Base-by-base conservation (phyloP, 495 filamentous ascomycete species). In the Podospora pseudocomata region DNA sequence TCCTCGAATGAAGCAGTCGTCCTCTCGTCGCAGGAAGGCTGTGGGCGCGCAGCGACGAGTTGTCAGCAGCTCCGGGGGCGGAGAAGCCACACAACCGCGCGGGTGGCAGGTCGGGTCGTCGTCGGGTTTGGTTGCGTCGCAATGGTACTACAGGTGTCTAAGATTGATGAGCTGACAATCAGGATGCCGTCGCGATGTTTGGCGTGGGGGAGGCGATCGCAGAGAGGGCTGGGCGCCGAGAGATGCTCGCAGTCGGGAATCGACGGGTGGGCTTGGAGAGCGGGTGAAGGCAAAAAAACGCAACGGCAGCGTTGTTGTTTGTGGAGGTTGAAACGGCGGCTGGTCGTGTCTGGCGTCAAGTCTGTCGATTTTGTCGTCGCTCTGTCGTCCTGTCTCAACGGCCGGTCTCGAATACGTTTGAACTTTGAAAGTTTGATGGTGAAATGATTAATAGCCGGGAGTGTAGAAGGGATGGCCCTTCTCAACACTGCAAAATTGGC, bases 171-270 rank as follows among this genome's bases (percentile, higher is more conserved):
- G 11, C 2, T 49, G 54, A 60, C 61, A 67, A 70, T 63, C 60
- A 55, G 60, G 55, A 16, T 39, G 65, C 68, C 26, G 70, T 73
- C 70, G 69, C 64, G 66, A 62, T 69, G 69, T 69, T 68, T 71
- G 69, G 65, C 61, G 74, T 72, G 76, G 76, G 70, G 70, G 69
- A 71, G 58, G 19, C n/a, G 69, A 62, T 71, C 60, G 53, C 39
- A 65, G 66, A 75, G 71, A 32, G 30, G 30, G 71, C 77, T 79
- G 72, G 77, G 75, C 77, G 77, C 77, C 75, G 68, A 77, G 76
- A 74, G 73, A 73, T 72, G 65, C 66, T 71, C 55, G 66, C 69
- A 59, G 72, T 69, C 61, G 62, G 67, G 65, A 68, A 30, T 62
- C 58, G 66, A 30, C 63, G 64, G 30, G 64, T 49, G 56, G 53